These are phyloP conservation scores for Skeletonema potamos DNA, from an alignment of 108 stramenopile species.

Conservation along the genomic window DNA sequence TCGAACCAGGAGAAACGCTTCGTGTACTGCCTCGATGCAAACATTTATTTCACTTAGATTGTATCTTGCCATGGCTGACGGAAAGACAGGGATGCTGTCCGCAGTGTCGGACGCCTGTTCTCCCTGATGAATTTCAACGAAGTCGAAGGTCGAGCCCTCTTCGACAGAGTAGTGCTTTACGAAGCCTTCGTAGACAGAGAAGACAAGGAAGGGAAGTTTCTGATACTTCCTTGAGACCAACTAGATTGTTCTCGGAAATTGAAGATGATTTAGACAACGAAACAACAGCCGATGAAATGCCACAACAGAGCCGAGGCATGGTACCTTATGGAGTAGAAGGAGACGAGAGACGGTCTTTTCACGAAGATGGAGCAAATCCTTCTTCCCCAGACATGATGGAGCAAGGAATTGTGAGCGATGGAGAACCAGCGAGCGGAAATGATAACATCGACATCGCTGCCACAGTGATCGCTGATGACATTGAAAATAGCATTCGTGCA, in stretches of 20 bases:
- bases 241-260: neutral
- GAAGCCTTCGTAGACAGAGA: neutral
- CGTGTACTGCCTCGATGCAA: slow-evolving; percentile 78
- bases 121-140: slow-evolving; percentile 22
- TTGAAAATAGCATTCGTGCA: neutral
- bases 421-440: neutral
- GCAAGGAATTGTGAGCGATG: neutral
- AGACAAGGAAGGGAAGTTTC: neutral
- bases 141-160: neutral
- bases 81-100: slow-evolving; percentile 73
- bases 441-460: neutral
- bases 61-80: slow-evolving; percentile 87
- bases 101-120: slow-evolving; percentile 55
- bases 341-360: neutral
- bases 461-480: neutral
- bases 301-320: neutral
- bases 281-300: neutral
- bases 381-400: neutral
- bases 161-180: neutral
- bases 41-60: slow-evolving; percentile 67
- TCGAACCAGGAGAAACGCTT: slow-evolving; percentile 71
- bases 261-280: neutral
- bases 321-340: neutral
- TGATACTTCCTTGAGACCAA: neutral
- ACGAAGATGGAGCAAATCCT: neutral